Percentiles rank a stretch among this genome's conserved stretches.
Conservation (phyloP, 2,329 filamentous ascomycete genomes). For the Monosporascus cannonballus region DNA sequence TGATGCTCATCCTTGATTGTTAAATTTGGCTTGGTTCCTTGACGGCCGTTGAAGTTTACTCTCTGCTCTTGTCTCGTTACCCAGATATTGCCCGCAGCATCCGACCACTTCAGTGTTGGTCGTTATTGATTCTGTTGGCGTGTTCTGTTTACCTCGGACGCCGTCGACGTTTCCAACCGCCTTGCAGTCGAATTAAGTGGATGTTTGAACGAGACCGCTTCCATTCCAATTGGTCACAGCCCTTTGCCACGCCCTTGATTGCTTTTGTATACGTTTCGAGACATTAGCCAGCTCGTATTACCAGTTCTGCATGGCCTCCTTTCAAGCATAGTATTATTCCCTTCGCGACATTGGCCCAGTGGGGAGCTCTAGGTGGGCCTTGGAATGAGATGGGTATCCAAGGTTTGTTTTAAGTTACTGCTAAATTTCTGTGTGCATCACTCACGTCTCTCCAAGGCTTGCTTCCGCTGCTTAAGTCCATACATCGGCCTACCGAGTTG, state of each 20-base stretch:
- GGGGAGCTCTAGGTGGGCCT: conserved; percentile 2
- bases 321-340: neutral
- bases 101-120: neutral
- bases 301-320: conserved; percentile 8
- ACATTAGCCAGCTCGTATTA: neutral
- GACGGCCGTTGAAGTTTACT: neutral
- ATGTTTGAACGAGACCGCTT: neutral
- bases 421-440: conserved; percentile 13
- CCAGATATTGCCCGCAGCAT: neutral
- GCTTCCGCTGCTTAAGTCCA: conserved; percentile 88
- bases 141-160: neutral
- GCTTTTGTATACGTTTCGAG: neutral
- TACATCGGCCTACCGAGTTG: conserved; percentile 80
- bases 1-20: neutral
- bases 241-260: neutral
- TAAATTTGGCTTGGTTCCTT: neutral
- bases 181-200: neutral
- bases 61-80: neutral
- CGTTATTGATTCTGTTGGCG: neutral
- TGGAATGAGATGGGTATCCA: conserved; percentile 23
- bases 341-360: conserved; percentile 1
- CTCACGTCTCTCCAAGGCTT: conserved; percentile 52
- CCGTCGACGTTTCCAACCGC: neutral
- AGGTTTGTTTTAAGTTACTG: conserved; percentile 14
- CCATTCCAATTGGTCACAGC: neutral